Evolutionary conservation across 1,139 yeast species (phyloP).

Genomic region (Debaryomycetaceae sp.): DNA sequence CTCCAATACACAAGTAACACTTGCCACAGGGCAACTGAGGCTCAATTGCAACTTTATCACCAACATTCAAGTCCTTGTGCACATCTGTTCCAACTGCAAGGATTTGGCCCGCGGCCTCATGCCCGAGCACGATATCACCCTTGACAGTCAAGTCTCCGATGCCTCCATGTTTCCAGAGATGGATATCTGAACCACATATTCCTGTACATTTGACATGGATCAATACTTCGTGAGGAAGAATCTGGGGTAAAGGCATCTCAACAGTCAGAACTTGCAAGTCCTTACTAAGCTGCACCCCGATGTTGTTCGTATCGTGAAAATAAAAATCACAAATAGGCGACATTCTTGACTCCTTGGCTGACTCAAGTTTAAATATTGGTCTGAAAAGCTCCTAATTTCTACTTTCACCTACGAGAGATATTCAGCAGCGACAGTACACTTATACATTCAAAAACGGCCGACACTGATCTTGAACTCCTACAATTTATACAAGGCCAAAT

Average conservation of each 20-base stretch:
- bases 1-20: constrained; percentile 26
- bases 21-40: constrained; percentile 26
- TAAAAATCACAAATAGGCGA: background rate
- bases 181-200: constrained; percentile 35
- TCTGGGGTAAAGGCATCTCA: constrained; percentile 2
- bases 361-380: no score
- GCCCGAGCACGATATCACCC: constrained; percentile 28
- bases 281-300: constrained; percentile 63
- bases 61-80: constrained; percentile 19
- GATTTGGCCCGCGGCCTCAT: constrained; percentile 30
- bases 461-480: no score
- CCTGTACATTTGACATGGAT: constrained; percentile 47
- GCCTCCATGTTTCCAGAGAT: constrained; percentile 30
- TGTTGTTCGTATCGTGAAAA: constrained; percentile 29
- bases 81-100: constrained; percentile 26
- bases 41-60: constrained; percentile 28
- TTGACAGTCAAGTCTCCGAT: constrained; percentile 29
- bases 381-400: no score
- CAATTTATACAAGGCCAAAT: no score
- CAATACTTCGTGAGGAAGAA: constrained; percentile 44
- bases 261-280: constrained; percentile 63
- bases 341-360: background rate
- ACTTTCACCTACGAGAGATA: no score
- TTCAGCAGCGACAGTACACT: no score
- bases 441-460: no score